phyloP scores from a whole-genome alignment of 1,284 basidiomycete species.

The Trichosporon sp. region DNA sequence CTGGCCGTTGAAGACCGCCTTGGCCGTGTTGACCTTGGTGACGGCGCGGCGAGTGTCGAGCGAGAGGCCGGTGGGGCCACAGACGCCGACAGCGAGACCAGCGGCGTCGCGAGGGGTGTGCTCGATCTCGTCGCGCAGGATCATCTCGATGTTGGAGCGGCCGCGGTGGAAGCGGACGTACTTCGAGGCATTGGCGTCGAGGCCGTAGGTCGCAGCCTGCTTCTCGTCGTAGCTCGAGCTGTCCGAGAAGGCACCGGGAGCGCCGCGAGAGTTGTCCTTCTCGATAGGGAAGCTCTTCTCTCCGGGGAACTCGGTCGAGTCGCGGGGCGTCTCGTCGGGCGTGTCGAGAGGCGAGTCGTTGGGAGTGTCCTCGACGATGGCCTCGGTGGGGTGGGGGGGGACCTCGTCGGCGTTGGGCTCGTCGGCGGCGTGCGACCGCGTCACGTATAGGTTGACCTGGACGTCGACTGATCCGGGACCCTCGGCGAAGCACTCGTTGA shows the following conservation, averaged over 20 bases:
- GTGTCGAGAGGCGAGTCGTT: constrained; percentile 1
- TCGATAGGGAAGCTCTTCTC: neutral
- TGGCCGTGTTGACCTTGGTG: constrained; percentile 16
- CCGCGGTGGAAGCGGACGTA: constrained; percentile 12
- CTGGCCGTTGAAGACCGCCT: constrained; percentile 23
- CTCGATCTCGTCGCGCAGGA: constrained; percentile 11
- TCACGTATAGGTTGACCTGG: constrained; percentile 21
- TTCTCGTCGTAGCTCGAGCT: neutral
- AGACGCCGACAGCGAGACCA: constrained; percentile 16
- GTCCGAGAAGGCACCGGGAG: neutral
- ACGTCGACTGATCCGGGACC: constrained; percentile 9
- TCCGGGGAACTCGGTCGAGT: neutral
- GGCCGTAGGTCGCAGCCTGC: neutral
- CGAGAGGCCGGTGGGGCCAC: constrained; percentile 24
- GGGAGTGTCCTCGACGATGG: neutral
- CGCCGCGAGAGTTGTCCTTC: neutral
- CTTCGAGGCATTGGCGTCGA: neutral
- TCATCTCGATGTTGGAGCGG: constrained; percentile 11
- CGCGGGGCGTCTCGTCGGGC: neutral
- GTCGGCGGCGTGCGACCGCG: constrained; percentile 8
- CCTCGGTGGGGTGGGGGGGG: neutral
- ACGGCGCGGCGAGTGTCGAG: constrained; percentile 23
- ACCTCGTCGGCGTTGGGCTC: constrained; percentile 7
- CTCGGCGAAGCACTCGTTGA: constrained; percentile 14
- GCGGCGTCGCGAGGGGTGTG: constrained; percentile 1